Conservation (phyloP, 2,329 filamentous ascomycete genomes). For the Neonectria punicea region DNA sequence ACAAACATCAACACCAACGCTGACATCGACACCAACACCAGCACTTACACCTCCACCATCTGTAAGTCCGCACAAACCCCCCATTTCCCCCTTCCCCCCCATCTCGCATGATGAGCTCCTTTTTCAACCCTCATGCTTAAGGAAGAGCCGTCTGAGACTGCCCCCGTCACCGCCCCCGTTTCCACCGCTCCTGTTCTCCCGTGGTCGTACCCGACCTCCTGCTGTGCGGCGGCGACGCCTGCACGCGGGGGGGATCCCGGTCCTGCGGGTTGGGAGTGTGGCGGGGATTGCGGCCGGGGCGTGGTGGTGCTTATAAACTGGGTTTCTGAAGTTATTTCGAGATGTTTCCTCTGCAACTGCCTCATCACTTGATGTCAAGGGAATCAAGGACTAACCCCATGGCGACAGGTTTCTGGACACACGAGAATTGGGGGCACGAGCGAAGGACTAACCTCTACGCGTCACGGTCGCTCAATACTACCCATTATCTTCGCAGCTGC, state of each 20-base stretch:
- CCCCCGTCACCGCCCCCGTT: slow-evolving; percentile 40
- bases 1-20: slow-evolving; percentile 16
- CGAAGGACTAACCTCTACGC: too few relatives aligned
- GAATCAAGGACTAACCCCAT: slow-evolving; percentile 29
- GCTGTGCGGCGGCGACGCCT: slow-evolving; percentile 45
- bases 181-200: slow-evolving; percentile 4
- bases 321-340: slow-evolving; percentile 55
- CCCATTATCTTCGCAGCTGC: slow-evolving; percentile 6
- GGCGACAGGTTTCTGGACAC: slow-evolving; percentile 20
- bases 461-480: slow-evolving; percentile 1
- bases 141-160: slow-evolving; percentile 61
- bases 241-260: slow-evolving; percentile 44
- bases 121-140: slow-evolving; percentile 53
- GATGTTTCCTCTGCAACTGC: slow-evolving; percentile 30
- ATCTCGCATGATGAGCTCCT: slow-evolving; percentile 55
- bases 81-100: background rate
- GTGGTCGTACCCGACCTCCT: slow-evolving; percentile 38
- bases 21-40: background rate
- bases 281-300: slow-evolving; percentile 48
- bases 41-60: background rate
- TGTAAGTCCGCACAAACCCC: slow-evolving; percentile 4
- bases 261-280: slow-evolving; percentile 37
- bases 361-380: slow-evolving; percentile 9
- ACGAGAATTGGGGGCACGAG: background rate
- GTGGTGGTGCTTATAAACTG: slow-evolving; percentile 58